These are phyloP conservation scores for sunflower (Helianthus annuus) DNA, from an alignment of 129 eudicot species.

Conservation along the genomic window DNA sequence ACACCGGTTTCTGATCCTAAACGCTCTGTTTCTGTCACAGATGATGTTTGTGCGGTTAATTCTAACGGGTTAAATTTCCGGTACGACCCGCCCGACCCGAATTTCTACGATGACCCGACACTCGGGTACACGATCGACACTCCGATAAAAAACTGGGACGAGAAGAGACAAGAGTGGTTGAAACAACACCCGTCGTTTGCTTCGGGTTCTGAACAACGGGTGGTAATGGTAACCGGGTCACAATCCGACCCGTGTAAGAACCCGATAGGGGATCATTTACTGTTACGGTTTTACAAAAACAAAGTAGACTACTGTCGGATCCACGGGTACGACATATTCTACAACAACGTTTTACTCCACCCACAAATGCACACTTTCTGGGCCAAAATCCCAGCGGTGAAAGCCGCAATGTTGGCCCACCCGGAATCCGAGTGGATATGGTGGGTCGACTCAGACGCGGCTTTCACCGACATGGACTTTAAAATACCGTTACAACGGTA, in stretches of 20 bases:
- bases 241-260: conserved; percentile 74
- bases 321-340: conserved; percentile 77
- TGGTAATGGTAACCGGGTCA: conserved; percentile 71
- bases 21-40: conserved; percentile 8
- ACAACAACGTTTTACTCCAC: conserved; percentile 69
- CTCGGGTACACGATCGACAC: conserved; percentile 35
- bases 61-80: conserved; percentile 16
- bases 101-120: conserved; percentile 54
- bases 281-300: conserved; percentile 72
- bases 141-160: conserved; percentile 61
- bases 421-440: conserved; percentile 97
- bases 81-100: conserved; percentile 55
- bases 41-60: background rate
- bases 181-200: conserved; percentile 52
- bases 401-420: conserved; percentile 91
- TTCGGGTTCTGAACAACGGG: conserved; percentile 46
- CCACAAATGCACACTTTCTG: conserved; percentile 71
- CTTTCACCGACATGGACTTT: conserved; percentile 76
- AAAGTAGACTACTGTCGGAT: conserved; percentile 86
- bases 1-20: conserved; percentile 30
- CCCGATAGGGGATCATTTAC: conserved; percentile 67
- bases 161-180: conserved; percentile 64
- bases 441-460: conserved; percentile 98
- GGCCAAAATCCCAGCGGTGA: conserved; percentile 75
- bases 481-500: conserved; percentile 58